Base-by-base conservation (phyloP, 208 protist species). In the Crithidia fasciculata region DNA sequence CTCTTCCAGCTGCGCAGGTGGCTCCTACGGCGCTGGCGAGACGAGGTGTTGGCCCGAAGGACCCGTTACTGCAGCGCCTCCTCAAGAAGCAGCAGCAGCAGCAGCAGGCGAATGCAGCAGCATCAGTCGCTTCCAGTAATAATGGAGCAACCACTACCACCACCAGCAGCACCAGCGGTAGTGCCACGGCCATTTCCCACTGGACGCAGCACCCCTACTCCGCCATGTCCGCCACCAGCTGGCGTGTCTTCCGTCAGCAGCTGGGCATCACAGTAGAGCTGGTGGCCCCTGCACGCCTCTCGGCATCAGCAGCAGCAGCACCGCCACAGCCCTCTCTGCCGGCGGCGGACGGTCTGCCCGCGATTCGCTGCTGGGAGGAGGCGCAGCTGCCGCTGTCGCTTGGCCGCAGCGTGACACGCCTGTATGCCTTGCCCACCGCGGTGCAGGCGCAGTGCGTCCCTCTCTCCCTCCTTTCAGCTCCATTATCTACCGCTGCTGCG, bases 311-410 rank as follows among this genome's bases (percentile, higher is more conserved):
- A 59, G 58, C 37, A 5, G n/a, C 47, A 40, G 52, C 39, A 18
- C 0, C 3, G 10, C 18, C 49, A 18, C 47, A 40, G 7, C 37
- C 54, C 16, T 62, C 44, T 61, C 49, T 62, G 52, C 58, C 59
- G 13, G 18, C 72, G 15, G 68, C 44, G 52, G 72, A 83, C 36
- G 55, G 50, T 49, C 64, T 85, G 36, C 52, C 65, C 2, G 84
- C 91, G 13, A 84, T 92, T 15, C 87, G 92, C 9, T 96, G 92
- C 81, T 96, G 92, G 92, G 87, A 90, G 67, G 92, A 96, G 64
- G 81, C 82, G 28, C 69, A 69, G 40, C 69, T 94, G 16, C 89
- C 89, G 13, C 79, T 86, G n/a, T 76, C 88, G 5, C 79, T 96
- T 3, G 87, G 83, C 13, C 81, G 78, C 36, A 72, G 82, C 52